A percentile compares a stretch with the other conserved stretches of the same genome.
Conservation (phyloP, 202 grass and related monocot genomes). For the Panicum virgatum region DNA sequence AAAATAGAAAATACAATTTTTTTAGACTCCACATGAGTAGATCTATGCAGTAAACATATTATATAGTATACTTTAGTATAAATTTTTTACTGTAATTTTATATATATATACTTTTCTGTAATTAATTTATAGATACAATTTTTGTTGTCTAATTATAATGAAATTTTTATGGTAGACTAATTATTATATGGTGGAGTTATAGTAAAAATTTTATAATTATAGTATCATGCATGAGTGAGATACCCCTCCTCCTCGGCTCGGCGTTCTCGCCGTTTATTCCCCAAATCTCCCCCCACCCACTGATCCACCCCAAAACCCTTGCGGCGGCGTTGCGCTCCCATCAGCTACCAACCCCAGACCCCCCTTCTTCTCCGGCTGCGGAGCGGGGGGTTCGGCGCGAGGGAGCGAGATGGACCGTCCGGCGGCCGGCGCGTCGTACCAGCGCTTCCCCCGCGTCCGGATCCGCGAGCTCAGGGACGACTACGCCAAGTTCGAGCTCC, state of each 20-base stretch:
- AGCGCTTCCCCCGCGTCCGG: constrained; percentile 73
- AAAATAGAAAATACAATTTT: no score
- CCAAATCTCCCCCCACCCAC: constrained; percentile 10
- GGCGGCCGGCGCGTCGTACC: constrained; percentile 56
- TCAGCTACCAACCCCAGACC: neutral
- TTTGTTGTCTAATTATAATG: no score
- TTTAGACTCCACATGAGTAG: no score
- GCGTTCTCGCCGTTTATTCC: neutral
- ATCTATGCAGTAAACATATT: no score
- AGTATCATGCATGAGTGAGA: no score
- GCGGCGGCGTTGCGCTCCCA: neutral
- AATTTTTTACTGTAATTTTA: no score
- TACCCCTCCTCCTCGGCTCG: neutral
- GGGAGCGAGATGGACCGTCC: constrained; percentile 48
- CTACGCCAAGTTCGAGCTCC: constrained; percentile 89
- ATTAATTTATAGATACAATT: no score
- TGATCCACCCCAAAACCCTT: constrained; percentile 20
- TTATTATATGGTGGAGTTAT: no score
- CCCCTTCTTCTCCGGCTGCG: neutral
- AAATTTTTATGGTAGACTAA: no score
- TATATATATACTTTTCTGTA: no score
- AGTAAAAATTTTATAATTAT: no score
- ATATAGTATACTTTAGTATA: no score
- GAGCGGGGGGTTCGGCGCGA: constrained; percentile 1
- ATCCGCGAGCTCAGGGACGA: constrained; percentile 88